Percentiles rank a stretch among this genome's conserved stretches.
Evolutionary conservation across 2,329 filamentous ascomycete genomes (phyloP).

Genomic region (Pyrenophora seminiperda): DNA sequence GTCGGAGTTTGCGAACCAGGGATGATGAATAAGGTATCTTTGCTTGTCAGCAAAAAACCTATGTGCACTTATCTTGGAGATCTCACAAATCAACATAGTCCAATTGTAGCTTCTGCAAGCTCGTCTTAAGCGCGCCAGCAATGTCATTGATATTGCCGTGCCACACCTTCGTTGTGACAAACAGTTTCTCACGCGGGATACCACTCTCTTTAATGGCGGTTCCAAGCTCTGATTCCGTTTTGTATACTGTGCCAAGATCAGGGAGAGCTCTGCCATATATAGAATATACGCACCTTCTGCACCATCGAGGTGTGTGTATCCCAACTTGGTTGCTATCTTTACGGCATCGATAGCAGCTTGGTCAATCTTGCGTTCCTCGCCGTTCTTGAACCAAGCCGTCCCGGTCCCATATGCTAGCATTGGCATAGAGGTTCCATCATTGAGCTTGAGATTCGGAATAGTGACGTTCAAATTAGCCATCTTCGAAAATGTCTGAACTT

Average conservation of each 20-base stretch:
- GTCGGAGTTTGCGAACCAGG: conserved; percentile 62
- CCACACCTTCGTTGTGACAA: conserved; percentile 62
- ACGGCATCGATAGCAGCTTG: conserved; percentile 60
- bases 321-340: conserved; percentile 69
- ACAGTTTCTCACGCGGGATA: conserved; percentile 55
- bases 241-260: conserved; percentile 50
- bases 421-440: conserved; percentile 75
- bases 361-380: conserved; percentile 59
- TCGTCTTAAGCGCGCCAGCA: conserved; percentile 59
- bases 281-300: conserved; percentile 63
- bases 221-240: conserved; percentile 57
- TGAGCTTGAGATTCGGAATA: conserved; percentile 69
- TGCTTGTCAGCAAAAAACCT: conserved; percentile 1
- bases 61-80: too few species aligned
- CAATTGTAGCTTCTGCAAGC: conserved; percentile 64
- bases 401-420: conserved; percentile 75
- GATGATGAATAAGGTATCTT: conserved; percentile 66
- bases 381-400: conserved; percentile 66
- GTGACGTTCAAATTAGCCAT: conserved; percentile 53
- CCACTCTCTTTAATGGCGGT: conserved; percentile 54
- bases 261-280: background rate
- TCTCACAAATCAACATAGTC: conserved; percentile 66
- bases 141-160: conserved; percentile 59
- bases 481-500: conserved; percentile 1
- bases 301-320: conserved; percentile 74